Base-by-base conservation (phyloP, 1,284 basidiomycete species). In the Moesziomyces sp. region DNA sequence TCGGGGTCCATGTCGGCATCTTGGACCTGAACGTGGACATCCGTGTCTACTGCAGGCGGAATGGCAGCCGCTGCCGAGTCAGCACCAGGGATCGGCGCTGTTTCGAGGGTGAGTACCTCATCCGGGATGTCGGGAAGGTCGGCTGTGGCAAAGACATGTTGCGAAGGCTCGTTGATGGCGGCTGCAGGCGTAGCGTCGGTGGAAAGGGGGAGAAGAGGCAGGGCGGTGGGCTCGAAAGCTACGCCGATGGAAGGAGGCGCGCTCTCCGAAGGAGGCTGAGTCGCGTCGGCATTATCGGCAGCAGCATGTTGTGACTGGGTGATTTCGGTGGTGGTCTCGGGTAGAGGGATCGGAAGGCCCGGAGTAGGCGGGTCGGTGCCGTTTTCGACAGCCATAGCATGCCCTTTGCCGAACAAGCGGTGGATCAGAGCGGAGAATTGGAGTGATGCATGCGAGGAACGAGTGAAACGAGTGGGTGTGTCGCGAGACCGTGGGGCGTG, bases 51-150 rank as follows among this genome's bases (percentile, higher is more conserved):
- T 18, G 18, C 6, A 18, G 38, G 16, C 6, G 38, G 16, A 40
- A 40, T 48, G 8, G 57, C 52, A 18, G 52, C 21, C 1, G 51
- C 28, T 3, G 57, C 45, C 48, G 38, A 19, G 13, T 50, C 45
- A 7, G 51, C 51, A n/a, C 24, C 35, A 19, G 52, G 18, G 13
- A 58, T 63, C 13, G 58, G 66, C n/a, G 48, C 56, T 2, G 46
- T 10, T 35, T 55, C 47, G 49, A 69, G 33, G 3, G 66, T 28
- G 42, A 69, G 60, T 6, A 61, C 61, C n/a, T 70, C 67, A 26
- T 70, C 67, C 18, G 67, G 67, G n/a, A 70, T 70, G 46, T 70
- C 67, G 43, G 67, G 58, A 28, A 70, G 61, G 16, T 51, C 51
- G 30, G 67, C 44, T n/a, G 58, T 26, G 18, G 51, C 35, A 46